phyloP scores from a whole-genome alignment of 2,329 filamentous ascomycete species.

The Stemphylium beticola region DNA sequence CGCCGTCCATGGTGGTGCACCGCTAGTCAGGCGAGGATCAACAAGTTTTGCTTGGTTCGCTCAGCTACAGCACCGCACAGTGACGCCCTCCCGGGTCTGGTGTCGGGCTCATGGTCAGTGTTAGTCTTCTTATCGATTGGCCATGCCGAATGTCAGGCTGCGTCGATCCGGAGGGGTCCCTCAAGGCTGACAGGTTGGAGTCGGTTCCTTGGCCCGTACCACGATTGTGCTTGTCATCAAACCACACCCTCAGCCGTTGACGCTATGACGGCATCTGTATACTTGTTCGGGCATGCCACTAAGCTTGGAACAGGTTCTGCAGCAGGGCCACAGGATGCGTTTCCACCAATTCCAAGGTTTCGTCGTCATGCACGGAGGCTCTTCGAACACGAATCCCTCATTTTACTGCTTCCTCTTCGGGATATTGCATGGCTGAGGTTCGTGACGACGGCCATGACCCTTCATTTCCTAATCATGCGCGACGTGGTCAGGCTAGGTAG shows the following conservation, averaged over 20 bases:
- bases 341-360: slow-evolving; percentile 41
- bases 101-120: slow-evolving; percentile 36
- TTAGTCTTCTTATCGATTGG: slow-evolving; percentile 48
- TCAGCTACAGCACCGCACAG: slow-evolving; percentile 24
- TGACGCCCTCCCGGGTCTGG: slow-evolving; percentile 31
- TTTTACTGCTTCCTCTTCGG: slow-evolving; percentile 41
- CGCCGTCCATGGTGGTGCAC: slow-evolving; percentile 25
- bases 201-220: slow-evolving; percentile 38
- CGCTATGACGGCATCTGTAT: slow-evolving; percentile 38
- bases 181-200: slow-evolving; percentile 45
- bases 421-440: slow-evolving; percentile 39
- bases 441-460: slow-evolving; percentile 41
- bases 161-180: slow-evolving; percentile 43
- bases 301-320: slow-evolving; percentile 27
- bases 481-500: slow-evolving; percentile 32
- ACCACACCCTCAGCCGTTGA: slow-evolving; percentile 22
- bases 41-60: slow-evolving; percentile 19
- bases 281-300: slow-evolving; percentile 38
- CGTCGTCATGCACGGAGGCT: slow-evolving; percentile 45
- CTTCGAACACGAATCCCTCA: slow-evolving; percentile 42
- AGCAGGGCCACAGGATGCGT: slow-evolving; percentile 19
- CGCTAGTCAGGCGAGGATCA: slow-evolving; percentile 24
- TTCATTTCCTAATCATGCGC: slow-evolving; percentile 49
- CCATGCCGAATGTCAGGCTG: slow-evolving; percentile 41
- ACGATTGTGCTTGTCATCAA: slow-evolving; percentile 31